Conservation (phyloP, 352 stramenopile species). For the Phytophthora chlamydospora region DNA sequence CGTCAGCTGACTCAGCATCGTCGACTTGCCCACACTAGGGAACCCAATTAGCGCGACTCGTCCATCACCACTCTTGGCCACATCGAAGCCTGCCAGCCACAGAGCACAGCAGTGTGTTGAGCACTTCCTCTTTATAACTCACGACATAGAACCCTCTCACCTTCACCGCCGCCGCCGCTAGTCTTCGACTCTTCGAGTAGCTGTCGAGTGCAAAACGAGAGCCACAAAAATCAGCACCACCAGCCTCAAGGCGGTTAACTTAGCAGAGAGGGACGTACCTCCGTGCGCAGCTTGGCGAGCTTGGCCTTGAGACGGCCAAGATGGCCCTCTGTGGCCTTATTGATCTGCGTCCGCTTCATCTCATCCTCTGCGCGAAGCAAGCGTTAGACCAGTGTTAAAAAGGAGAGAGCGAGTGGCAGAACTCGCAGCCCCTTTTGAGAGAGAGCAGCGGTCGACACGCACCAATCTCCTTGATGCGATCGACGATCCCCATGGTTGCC, state of each 20-base stretch:
- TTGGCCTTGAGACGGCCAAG: constrained; percentile 98
- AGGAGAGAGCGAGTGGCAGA: neutral
- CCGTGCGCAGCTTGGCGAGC: constrained; percentile 98
- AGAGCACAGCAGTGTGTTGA: neutral
- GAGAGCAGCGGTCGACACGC: constrained; percentile 11
- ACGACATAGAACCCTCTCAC: constrained; percentile 28
- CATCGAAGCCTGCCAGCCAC: constrained; percentile 87
- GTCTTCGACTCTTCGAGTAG: constrained; percentile 85
- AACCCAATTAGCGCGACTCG: constrained; percentile 97
- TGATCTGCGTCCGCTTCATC: constrained; percentile 98
- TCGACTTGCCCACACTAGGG: constrained; percentile 90
- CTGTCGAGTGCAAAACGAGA: constrained; percentile 31
- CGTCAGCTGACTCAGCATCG: constrained; percentile 93
- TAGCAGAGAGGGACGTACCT: constrained; percentile 49
- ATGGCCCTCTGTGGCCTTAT: constrained; percentile 95
- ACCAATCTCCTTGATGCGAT: constrained; percentile 95
- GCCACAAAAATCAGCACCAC: constrained; percentile 1
- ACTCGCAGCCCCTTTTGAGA: neutral
- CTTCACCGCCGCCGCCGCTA: constrained; percentile 78
- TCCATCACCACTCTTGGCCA: constrained; percentile 95
- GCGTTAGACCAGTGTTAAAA: too few species aligned
- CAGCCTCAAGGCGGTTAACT: neutral
- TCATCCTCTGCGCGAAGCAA: constrained; percentile 83
- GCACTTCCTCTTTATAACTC: neutral
- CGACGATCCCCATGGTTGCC: constrained; percentile 90